Base-by-base conservation (phyloP, 2,329 filamentous ascomycete genomes). In the Alternaria gansuensis region DNA sequence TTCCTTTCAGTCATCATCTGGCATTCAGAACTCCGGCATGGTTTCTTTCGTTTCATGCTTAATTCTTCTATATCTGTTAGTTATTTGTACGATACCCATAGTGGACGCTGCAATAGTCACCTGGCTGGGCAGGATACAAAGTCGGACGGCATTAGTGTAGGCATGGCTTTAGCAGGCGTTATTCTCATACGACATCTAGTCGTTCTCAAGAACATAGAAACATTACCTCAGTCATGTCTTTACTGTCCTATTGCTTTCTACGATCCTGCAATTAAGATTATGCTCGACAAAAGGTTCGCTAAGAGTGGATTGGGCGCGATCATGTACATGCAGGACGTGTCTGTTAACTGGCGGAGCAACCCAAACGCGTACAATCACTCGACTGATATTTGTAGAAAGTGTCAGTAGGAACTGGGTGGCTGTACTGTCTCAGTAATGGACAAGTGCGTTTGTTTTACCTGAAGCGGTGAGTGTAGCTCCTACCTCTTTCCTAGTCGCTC, bases 11-110 rank as follows among this genome's bases (percentile, higher is more conserved):
- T 21, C 21, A 33, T 17, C 13, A 36, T 44, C 17, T 45, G 23
- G 44, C 44, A 45, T 45, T 17, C 6, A 23, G 21, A 36, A 26
- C 13, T 24, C 31, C 21, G 10, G 31, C 36, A 34, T 14, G 11
- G 31, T 51, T 33, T 14, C 29, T 43, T 39, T 31, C 3, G 21
- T 29, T 24, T 33, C 33, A 21, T 34, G 54, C 50, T 51, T 29
- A 11, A 36, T 52, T 43, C 51, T 58, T 34, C 40, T 59, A 36
- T 61, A 59, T 50, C 46, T 55, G 39, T 34, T 58, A 44, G 23
- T 49, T 52, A 37, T 44, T 49, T 68, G 65, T 70, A 70, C 50
- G 58, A 68, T 66, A 67, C 39, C 54, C 54, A 29, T 31, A 40
- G 55, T 39, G 51, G 51, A 51, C 51, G 54, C 52, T 50, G 41